Base-by-base conservation (phyloP, 805 yeast genomes). In the Starmera amethionina region DNA sequence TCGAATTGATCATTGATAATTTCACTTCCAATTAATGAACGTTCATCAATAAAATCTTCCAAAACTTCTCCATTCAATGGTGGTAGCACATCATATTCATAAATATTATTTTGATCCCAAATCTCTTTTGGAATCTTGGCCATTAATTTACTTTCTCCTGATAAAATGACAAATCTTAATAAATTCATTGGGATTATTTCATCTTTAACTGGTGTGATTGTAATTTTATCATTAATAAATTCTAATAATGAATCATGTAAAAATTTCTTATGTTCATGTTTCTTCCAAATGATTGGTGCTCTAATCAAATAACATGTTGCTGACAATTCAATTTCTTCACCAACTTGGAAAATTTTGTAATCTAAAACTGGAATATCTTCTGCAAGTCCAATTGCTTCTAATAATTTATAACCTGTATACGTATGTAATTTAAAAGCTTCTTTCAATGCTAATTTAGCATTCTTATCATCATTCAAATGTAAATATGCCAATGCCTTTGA, bases 21-120 rank as follows among this genome's bases (percentile, higher is more conserved):
- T 1, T 29, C 41, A 3, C 42, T 39, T 3, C 48, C 47, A 22
- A 63, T 38, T 34, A 22, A 22, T 22, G 54, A 60, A 31, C 48
- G 50, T 11, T 55, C 57, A 40, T 62, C 61, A 15, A 64, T 54
- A 37, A 58, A 61, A 40, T 55, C 59, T 19, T 55, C 56, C 5
- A 65, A 51, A 1, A 47, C 49, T 46, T 65, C 70, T 46, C 78
- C 75, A 8, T 60, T 58, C 15, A 50, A 50, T 2, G 94, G 93
- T 2, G 94, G 89, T 18, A 83, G 55, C 3, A 81, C 72, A 56
- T 83, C 94, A 52, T 72, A 83, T 48, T 83, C 94, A 51, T 65
- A 76, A 13, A 78, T 68, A 41, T 80, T 81, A 40, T 78, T 68
- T 22, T 71, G 55, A 2, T 71, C 69, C 83, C 87, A 83, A 19